Base-by-base conservation (phyloP, 306 rosid species). In the Vigna trinervia region DNA sequence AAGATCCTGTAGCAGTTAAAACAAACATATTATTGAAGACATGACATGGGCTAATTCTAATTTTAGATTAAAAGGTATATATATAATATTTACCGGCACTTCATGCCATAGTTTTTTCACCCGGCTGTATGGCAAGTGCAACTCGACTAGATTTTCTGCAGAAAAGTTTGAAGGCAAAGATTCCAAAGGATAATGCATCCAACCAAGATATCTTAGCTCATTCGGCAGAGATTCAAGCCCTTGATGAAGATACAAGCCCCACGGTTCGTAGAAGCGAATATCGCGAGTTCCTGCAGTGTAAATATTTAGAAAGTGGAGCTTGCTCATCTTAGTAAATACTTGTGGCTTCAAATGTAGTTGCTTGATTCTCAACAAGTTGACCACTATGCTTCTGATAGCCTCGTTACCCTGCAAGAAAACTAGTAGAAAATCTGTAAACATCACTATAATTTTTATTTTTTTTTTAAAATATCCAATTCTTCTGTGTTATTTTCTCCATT, bases 31-130 rank as follows among this genome's bases (percentile, higher is more conserved):
- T 45, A 45, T 45, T 45, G 13, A 54, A 20, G 60, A 20, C 61
- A 30, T 5, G 4, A 8, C 1, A 11, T 30, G 23, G 7, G 3
- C 5, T 23, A 0, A 38, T n/a, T 0, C 5, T 5, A 15, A 5
- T 5, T 14, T 67, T 45, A 10, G n/a, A 22, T 8, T 23, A 0
- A 68, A 9, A 7, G 1, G 0, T 6, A 48, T 5, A 10, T 4
- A 39, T 15, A 39, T 36, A 63, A 7, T 46, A 13, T 22, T 46
- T 77, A 80, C 88, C 89, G 56, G 48, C 0, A 4, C 9, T 14
- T 74, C 47, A 8, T 67, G 17, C 86, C 89, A 83, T 1, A 86
- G 73, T n/a, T 68, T n/a, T 34, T 53, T 15, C 30, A 86, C 3
- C 0, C 6, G n/a, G 56, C 86, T 82, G 1, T 30, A 1, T 1